phyloP scores from a whole-genome alignment of 2,329 filamentous ascomycete species.

The Botryotinia convoluta region DNA sequence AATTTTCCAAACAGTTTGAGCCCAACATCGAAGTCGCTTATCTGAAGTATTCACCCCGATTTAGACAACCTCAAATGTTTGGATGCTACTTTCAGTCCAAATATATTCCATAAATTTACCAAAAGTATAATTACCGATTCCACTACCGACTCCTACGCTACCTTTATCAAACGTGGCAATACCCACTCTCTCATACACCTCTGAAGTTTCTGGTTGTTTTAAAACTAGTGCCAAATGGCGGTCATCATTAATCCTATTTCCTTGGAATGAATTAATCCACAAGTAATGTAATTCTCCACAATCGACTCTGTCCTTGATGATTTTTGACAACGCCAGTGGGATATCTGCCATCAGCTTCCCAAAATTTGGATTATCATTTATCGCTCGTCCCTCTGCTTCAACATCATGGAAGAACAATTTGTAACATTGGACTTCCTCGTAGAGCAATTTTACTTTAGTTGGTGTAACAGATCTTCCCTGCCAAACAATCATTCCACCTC shows the following conservation, averaged over 20 bases:
- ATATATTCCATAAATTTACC: not conserved
- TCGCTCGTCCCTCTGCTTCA: not conserved
- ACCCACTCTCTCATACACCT: not conserved
- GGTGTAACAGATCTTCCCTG: not conserved
- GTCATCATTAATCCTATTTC: not conserved
- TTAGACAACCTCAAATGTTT: not conserved
- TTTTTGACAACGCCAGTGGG: not conserved
- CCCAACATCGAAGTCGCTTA: not conserved
- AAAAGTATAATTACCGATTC: not conserved
- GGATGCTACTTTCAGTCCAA: not conserved
- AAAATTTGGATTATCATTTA: not conserved
- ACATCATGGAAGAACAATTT: not conserved
- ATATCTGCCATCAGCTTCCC: not conserved
- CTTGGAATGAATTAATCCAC: not conserved
- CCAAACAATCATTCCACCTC: not conserved
- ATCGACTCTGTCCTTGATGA: not conserved
- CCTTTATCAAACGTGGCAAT: not conserved
- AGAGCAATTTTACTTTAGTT: not conserved
- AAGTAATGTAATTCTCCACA: not conserved
- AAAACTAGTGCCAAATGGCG: not conserved
- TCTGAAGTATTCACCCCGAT: not conserved
- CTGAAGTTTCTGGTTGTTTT: not conserved
- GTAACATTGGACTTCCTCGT: not conserved
- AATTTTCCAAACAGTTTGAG: too few species aligned
- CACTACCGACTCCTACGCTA: not conserved